Conservation (phyloP, 192 early-diverging fungal genomes). For the Coemansia furcata region DNA sequence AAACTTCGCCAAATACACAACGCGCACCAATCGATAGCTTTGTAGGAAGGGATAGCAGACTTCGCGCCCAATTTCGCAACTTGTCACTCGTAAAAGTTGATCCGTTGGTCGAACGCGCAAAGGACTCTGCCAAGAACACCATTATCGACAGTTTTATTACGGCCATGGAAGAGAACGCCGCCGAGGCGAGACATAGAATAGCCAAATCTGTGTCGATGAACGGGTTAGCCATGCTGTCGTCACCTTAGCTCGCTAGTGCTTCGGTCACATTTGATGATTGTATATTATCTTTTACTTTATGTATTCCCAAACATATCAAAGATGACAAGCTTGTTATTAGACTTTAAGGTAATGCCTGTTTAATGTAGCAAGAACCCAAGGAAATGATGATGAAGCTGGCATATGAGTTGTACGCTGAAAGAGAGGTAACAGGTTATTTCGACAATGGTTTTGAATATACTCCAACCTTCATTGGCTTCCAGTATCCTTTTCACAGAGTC, state of each 20-base stretch:
- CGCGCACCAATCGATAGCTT: no score
- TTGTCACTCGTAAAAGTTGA: not conserved
- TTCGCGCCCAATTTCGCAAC: not conserved
- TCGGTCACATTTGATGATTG: no score
- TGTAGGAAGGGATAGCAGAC: not conserved
- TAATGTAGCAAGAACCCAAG: slow-evolving; percentile 68
- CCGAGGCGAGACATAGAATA: not conserved
- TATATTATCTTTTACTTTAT: no score
- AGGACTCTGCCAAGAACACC: not conserved
- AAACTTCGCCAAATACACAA: not conserved
- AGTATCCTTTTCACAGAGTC: not conserved
- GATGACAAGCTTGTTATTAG: no score
- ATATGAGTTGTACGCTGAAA: no score
- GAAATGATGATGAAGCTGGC: no score
- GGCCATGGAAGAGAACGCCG: not conserved
- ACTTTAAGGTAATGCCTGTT: no score
- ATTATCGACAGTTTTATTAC: not conserved
- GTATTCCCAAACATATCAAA: no score
- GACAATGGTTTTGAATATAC: not conserved
- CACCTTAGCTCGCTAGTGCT: no score
- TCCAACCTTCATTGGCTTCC: not conserved
- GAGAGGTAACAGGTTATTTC: no score
- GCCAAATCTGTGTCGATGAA: not conserved
- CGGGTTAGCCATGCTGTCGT: no score
- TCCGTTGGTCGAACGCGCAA: not conserved